phyloP scores from a whole-genome alignment of 2,329 filamentous ascomycete species.

The Neophaeococcomyces aloes region DNA sequence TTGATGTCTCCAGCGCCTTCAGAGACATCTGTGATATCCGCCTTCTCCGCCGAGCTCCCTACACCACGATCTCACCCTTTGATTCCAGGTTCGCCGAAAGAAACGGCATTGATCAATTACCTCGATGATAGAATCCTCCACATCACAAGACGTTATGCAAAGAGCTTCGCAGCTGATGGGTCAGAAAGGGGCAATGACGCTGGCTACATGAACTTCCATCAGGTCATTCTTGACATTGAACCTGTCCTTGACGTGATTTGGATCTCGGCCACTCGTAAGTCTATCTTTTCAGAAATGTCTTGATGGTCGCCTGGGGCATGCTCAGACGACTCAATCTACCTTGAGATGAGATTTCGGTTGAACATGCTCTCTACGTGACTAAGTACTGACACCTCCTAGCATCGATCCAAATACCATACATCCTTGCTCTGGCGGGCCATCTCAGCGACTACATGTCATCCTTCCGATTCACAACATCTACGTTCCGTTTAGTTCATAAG shows the following conservation, averaged over 20 bases:
- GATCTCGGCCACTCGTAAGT: slow-evolving; percentile 75
- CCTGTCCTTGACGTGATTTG: slow-evolving; percentile 69
- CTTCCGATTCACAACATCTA: slow-evolving; percentile 59
- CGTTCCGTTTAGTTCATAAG: slow-evolving; percentile 63
- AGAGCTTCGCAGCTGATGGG: slow-evolving; percentile 33
- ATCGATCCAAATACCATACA: slow-evolving; percentile 68
- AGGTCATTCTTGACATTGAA: slow-evolving; percentile 65
- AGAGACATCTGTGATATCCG: background rate
- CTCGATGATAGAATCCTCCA: slow-evolving; percentile 43
- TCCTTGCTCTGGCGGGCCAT: slow-evolving; percentile 66
- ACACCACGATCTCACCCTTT: slow-evolving; percentile 44
- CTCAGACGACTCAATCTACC: background rate
- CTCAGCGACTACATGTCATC: slow-evolving; percentile 60
- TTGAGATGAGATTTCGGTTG: too few species aligned
- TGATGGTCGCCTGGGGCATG: background rate
- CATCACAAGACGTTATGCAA: slow-evolving; percentile 44
- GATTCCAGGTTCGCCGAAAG: slow-evolving; percentile 46
- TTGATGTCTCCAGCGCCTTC: slow-evolving; percentile 3
- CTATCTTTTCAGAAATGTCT: background rate
- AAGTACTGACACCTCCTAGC: slow-evolving; percentile 38
- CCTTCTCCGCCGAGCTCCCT: slow-evolving; percentile 26
- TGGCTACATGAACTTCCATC: slow-evolving; percentile 53
- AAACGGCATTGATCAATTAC: slow-evolving; percentile 47
- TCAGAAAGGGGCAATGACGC: slow-evolving; percentile 29
- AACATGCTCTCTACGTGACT: background rate